phyloP scores from a whole-genome alignment of 2,329 filamentous ascomycete genomes.

The Chrysosporium keratinophilum region DNA sequence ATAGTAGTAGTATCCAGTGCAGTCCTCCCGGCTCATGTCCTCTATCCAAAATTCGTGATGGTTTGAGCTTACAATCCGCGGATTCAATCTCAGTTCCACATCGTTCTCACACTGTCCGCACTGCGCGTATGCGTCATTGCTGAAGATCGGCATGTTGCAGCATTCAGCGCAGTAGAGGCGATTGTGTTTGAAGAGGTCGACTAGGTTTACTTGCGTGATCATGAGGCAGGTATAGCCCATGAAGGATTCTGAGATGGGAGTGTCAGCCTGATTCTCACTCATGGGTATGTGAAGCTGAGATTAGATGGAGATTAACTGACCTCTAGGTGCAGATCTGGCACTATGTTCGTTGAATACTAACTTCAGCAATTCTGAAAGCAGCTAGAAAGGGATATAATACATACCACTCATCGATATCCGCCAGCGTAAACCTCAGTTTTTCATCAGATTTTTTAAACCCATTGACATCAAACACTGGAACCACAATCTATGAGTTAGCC shows the following conservation, averaged over 20 bases:
- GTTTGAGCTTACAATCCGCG: conserved; percentile 14
- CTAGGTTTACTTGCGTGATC: conserved; percentile 15
- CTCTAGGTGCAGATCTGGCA: conserved; percentile 2
- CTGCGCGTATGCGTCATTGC: conserved; percentile 27
- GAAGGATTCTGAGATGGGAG: conserved; percentile 9
- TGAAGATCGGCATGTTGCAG: conserved; percentile 38
- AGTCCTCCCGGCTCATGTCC: not conserved
- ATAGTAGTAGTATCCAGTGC: not conserved
- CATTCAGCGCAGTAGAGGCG: conserved; percentile 16
- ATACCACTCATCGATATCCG: conserved; percentile 17
- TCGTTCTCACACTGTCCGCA: conserved; percentile 15
- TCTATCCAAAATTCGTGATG: not conserved
- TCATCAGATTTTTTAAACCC: conserved; percentile 5
- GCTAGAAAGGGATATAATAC: not conserved
- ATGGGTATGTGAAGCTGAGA: no score
- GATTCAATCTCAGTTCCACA: conserved; percentile 15
- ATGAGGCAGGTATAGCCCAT: conserved; percentile 16
- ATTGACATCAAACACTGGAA: conserved; percentile 15
- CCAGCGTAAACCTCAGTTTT: conserved; percentile 16
- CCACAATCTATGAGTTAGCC: not conserved
- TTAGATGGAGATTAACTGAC: not conserved
- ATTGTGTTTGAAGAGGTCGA: conserved; percentile 11
- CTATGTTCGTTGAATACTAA: not conserved
- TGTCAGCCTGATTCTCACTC: no score
- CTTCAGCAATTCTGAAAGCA: not conserved